Conservation (phyloP, 2,329 filamentous ascomycete species). For the Trichoderma brevicompactum region DNA sequence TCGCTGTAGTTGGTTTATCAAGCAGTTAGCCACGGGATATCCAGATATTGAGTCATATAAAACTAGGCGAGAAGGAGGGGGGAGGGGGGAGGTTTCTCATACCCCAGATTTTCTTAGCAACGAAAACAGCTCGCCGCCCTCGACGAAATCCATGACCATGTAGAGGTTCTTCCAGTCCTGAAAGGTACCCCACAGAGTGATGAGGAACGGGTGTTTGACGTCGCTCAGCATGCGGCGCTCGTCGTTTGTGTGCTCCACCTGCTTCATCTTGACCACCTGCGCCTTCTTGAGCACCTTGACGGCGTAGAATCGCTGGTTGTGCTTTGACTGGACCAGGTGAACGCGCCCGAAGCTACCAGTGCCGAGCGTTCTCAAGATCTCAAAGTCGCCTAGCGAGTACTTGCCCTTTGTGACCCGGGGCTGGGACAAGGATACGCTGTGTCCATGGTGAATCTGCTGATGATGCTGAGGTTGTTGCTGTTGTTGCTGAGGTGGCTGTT, state of each 20-base stretch:
- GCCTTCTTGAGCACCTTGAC: slow-evolving; percentile 98
- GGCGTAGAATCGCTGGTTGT: slow-evolving; percentile 97
- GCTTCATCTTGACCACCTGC: slow-evolving; percentile 99
- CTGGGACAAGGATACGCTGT: slow-evolving; percentile 42
- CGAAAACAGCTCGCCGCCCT: slow-evolving; percentile 96
- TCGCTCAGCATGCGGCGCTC: slow-evolving; percentile 94
- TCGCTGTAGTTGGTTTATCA: slow-evolving; percentile 60
- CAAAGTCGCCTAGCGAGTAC: slow-evolving; percentile 91
- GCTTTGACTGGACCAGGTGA: slow-evolving; percentile 94
- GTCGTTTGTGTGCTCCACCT: slow-evolving; percentile 99
- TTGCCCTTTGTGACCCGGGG: slow-evolving; percentile 88
- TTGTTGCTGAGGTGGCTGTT: slow-evolving; percentile 28
- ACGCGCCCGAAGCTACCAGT: slow-evolving; percentile 97
- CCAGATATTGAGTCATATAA: background rate
- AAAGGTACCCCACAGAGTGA: slow-evolving; percentile 98
- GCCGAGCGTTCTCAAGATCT: slow-evolving; percentile 86
- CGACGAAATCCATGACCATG: slow-evolving; percentile 99
- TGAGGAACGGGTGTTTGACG: slow-evolving; percentile 96
- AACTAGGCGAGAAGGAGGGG: background rate
- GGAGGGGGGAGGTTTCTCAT: slow-evolving; percentile 40
- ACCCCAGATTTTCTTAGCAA: slow-evolving; percentile 90
- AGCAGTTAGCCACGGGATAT: background rate
- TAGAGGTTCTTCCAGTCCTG: slow-evolving; percentile 94
- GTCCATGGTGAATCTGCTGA: slow-evolving; percentile 40
- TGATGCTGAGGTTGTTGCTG: slow-evolving; percentile 36